Conservation (phyloP, 192 early-diverging fungal species). For the Rhizoclosmatium sp. region DNA sequence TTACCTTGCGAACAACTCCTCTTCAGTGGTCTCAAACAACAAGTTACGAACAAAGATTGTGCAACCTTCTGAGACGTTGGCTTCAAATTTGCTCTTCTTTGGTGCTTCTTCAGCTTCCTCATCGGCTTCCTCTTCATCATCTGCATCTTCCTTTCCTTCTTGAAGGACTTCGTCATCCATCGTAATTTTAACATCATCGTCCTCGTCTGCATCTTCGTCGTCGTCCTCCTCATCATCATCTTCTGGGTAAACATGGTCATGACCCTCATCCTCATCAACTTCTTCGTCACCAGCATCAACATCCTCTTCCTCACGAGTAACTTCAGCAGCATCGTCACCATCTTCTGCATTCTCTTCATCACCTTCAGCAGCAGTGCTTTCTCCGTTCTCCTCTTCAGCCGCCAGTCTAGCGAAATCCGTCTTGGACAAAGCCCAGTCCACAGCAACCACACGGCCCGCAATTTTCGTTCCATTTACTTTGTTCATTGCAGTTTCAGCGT, state of each 20-base stretch:
- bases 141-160: conserved; percentile 50
- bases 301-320: conserved; percentile 35
- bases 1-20: conserved; percentile 71
- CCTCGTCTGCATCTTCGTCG: conserved; percentile 44
- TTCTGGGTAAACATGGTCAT: conserved; percentile 1
- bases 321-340: conserved; percentile 49
- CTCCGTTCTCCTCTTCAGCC: conserved; percentile 44
- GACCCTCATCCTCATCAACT: conserved; percentile 33
- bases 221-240: conserved; percentile 54
- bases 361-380: conserved; percentile 50
- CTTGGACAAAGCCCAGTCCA: conserved; percentile 86
- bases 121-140: conserved; percentile 47
- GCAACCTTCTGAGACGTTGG: conserved; percentile 45
- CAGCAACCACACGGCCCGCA: conserved; percentile 77
- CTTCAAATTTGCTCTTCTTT: conserved; percentile 36
- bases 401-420: conserved; percentile 66
- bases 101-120: conserved; percentile 29
- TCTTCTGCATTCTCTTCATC: conserved; percentile 43
- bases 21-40: conserved; percentile 88
- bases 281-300: conserved; percentile 53
- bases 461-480: conserved; percentile 77
- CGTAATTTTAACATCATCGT: conserved; percentile 49
- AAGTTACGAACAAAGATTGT: conserved; percentile 95
- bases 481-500: conserved; percentile 74
- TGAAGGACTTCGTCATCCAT: conserved; percentile 49